phyloP scores from a whole-genome alignment of 2,329 filamentous ascomycete genomes.

The Aspergillus awamori region DNA sequence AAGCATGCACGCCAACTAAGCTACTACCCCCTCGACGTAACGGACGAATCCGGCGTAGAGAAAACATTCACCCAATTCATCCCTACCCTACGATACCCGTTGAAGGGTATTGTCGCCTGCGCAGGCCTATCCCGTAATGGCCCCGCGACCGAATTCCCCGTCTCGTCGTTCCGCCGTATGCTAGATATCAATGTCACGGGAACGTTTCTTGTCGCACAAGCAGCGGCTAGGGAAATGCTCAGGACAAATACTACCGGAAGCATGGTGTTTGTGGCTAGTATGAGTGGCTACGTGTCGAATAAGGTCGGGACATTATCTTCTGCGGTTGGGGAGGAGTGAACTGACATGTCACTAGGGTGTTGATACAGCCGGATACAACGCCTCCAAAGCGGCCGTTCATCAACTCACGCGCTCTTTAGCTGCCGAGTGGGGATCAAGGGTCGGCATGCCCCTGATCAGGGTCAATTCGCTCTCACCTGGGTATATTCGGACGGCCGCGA shows the following conservation, averaged over 20 bases:
- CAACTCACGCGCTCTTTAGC: constrained; percentile 51
- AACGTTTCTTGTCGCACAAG: constrained; percentile 25
- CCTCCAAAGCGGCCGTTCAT: constrained; percentile 51
- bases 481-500: constrained; percentile 23
- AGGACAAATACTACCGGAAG: constrained; percentile 9
- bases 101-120: constrained; percentile 38
- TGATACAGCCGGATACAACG: constrained; percentile 42
- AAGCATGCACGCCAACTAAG: constrained; percentile 10
- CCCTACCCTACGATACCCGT: constrained; percentile 24
- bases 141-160: constrained; percentile 30
- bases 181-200: constrained; percentile 34
- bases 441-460: constrained; percentile 20
- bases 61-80: constrained; percentile 24
- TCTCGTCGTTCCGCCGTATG: constrained; percentile 14
- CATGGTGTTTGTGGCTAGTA: constrained; percentile 27
- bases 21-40: constrained; percentile 30
- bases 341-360: constrained; percentile 13
- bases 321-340: no score
- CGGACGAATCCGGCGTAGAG: constrained; percentile 19
- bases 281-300: constrained; percentile 25
- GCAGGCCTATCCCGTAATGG: constrained; percentile 35
- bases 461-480: constrained; percentile 28
- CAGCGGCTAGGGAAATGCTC: constrained; percentile 15
- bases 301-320: constrained; percentile 9
- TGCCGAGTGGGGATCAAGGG: constrained; percentile 47